Base-by-base conservation (phyloP, 108 stramenopile genomes). In the Pseudonitzschia multistriata region DNA sequence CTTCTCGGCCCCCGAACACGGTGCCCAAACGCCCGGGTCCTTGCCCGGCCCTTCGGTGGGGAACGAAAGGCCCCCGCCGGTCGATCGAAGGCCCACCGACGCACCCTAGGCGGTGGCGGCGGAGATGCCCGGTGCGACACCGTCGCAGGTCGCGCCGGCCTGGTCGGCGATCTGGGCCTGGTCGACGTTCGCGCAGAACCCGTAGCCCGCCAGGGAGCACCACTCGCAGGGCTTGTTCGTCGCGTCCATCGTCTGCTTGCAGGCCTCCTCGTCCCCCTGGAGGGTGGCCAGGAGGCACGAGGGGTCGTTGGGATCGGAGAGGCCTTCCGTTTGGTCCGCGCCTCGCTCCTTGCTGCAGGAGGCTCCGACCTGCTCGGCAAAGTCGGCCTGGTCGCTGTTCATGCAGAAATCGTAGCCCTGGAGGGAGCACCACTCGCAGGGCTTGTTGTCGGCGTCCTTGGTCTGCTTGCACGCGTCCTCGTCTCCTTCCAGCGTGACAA, bases 151-250 rank as follows among this genome's bases (percentile, higher is more conserved):
- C 11, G 69, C 75, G 0, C 77, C 77, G 19, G 72, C 0, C 47
- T 72, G 66, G 37, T 71, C 59, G 2, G 67, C 73, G 28, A 75
- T 15, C 39, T 67, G 47, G 22, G 74, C 81, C 54, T 82, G 78
- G 35, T 74, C 79, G 3, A 14, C 49, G 22, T 52, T 78, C 54
- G 67, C 27, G 39, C 77, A 78, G 29, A 78, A 54, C 0, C 72
- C 48, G 13, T 48, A 49, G 11, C 42, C 39, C 15, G 34, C 19
- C 17, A 78, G 29, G 19, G 50, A 47, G 36, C 81, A 82, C 63
- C 67, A 82, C 45, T 82, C 70, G 29, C 81, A 82, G 21, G 77
- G 54, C 54, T 64, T 62, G 5, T 77, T 77, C 45, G 78, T 77
- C 0, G 52, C 35, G 71, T 82, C 81, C 31, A 74, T 50, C 5